phyloP scores from a whole-genome alignment of 345 rosid genomes.

The Eucalyptus sp. region DNA sequence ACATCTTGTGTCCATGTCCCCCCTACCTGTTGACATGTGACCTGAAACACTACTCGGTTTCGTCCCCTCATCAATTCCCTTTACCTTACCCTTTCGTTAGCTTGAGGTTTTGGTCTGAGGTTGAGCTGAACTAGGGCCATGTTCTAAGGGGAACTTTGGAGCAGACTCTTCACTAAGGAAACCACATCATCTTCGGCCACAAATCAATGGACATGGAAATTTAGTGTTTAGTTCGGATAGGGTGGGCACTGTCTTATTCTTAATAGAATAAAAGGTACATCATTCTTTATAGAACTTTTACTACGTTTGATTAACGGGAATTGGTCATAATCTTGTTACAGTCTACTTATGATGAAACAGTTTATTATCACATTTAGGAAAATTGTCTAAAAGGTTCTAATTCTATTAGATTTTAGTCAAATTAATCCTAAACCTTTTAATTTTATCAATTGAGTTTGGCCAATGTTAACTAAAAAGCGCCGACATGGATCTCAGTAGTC shows the following conservation, averaged over 20 bases:
- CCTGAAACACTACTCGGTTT: neutral
- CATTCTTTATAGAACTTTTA: neutral
- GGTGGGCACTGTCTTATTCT: neutral
- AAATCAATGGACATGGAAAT: neutral
- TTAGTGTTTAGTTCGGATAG: neutral
- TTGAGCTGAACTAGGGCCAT: neutral
- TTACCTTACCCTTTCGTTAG: neutral
- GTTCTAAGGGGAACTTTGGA: neutral
- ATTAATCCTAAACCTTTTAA: no score
- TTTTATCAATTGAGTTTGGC: no score
- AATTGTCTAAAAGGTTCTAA: no score
- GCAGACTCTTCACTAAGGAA: neutral
- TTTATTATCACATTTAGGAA: neutral
- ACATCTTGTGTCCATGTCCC: slow-evolving; percentile 48
- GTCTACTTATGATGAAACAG: neutral
- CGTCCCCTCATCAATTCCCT: neutral
- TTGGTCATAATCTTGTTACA: neutral
- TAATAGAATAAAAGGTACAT: neutral
- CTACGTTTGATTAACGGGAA: neutral
- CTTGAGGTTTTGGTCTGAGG: neutral
- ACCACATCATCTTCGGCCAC: neutral
- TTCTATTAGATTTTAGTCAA: neutral
- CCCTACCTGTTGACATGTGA: slow-evolving; percentile 14
- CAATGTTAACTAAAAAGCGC: no score
- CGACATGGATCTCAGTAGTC: no score